Base-by-base conservation (phyloP, 208 protist species). In the Crithidia acanthocephali region DNA sequence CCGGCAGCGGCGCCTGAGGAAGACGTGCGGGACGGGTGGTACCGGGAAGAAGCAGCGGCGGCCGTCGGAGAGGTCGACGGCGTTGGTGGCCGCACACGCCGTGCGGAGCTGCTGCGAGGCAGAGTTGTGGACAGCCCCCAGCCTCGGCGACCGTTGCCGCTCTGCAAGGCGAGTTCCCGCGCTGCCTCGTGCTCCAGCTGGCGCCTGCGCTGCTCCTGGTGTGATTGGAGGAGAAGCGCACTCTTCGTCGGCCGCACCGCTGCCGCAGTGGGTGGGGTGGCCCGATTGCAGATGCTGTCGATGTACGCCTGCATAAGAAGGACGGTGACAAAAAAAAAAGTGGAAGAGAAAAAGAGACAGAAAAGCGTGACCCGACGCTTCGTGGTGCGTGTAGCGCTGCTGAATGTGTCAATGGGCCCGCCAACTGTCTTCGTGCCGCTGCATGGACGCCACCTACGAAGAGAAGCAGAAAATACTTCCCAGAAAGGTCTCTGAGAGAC, bases 211-310 rank as follows among this genome's bases (percentile, higher is more conserved):
- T 59, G 13, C 23, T 33, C 47, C 23, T 66, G 57, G 45, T 61
- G 64, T 3, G 57, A 44, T 25, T 67, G 72, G 10, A 71, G 64
- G 23, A 77, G 64, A 56, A 60, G 47, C 20, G 72, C 72, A 33
- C 57, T 77, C 30, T 37, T 37, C 4, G 72, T 77, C 0, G 62
- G 57, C 10, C 64, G 72, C 56, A 77, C 72, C 47, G 28, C 48
- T 0, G 57, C 32, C 30, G 63, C 61, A 1, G 62, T 66, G 7
- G 71, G 45, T 20, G 72, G 72, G 5, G 56, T 23, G 1, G 52
- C 28, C 10, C 72, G 72, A 25, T 28, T 77, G 50, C 72, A 71
- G 50, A 77, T 77, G 64, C 72, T 71, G 52, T 77, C 64, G 28
- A 77, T 77, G 64, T 77, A 77, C 9, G 72, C 62, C 44, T 71